Percentiles rank a stretch among this genome's conserved stretches.
Conservation (phyloP, 148 eudicot genomes). For the Silene uniflora region DNA sequence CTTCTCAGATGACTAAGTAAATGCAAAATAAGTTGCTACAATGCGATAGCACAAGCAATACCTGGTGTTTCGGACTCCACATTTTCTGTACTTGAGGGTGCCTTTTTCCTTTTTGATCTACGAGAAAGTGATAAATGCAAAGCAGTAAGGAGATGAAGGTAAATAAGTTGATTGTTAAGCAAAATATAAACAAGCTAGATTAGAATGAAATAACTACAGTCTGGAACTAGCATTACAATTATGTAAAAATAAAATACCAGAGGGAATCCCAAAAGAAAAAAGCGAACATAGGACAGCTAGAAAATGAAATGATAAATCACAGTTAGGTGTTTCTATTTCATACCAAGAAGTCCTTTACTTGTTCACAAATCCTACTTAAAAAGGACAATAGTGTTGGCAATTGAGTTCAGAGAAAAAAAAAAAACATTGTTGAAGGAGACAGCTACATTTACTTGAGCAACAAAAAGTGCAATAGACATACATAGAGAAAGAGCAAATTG, state of each 20-base stretch:
- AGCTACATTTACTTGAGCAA: too few species aligned
- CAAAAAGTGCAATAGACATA: too few species aligned
- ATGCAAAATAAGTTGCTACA: not conserved
- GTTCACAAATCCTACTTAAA: not conserved
- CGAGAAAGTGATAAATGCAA: constrained; percentile 17
- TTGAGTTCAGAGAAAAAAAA: not conserved
- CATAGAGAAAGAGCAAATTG: not conserved
- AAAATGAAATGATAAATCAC: not conserved
- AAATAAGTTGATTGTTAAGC: not conserved
- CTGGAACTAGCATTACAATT: not conserved
- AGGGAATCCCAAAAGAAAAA: not conserved
- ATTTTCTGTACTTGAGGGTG: constrained; percentile 65
- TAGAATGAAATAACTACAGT: not conserved
- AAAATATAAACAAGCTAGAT: not conserved
- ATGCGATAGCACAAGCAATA: constrained; percentile 20
- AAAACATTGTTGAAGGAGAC: too few species aligned
- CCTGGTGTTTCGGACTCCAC: constrained; percentile 66
- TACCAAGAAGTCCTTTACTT: not conserved
- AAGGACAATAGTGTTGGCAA: not conserved
- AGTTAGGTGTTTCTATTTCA: not conserved
- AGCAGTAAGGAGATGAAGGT: not conserved
- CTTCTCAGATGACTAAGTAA: not conserved
- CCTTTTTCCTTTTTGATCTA: constrained; percentile 84
- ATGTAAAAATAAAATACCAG: not conserved
- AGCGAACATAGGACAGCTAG: not conserved